Conservation (phyloP, 768 basidiomycete species). For the Agaricus sinodeliciosus region DNA sequence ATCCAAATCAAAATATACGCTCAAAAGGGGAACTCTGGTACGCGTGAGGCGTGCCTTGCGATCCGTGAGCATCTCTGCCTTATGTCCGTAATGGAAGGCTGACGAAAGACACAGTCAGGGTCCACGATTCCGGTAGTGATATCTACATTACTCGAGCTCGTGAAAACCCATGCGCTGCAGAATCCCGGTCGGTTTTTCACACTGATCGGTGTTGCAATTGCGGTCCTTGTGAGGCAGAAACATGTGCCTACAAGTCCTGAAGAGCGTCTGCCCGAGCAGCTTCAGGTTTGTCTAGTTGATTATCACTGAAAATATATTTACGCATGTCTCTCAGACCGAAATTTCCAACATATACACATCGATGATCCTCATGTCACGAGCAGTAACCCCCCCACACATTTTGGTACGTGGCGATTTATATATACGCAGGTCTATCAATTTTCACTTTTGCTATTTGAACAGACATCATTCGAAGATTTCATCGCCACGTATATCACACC, state of each 20-base stretch:
- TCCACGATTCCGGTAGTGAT: slow-evolving; percentile 44
- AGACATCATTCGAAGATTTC: slow-evolving; percentile 59
- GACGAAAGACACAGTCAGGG: slow-evolving; percentile 23
- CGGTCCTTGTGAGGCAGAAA: slow-evolving; percentile 67
- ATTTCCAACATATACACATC: slow-evolving; percentile 55
- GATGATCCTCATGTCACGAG: slow-evolving; percentile 63
- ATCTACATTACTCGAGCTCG: slow-evolving; percentile 40
- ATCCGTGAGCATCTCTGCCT: slow-evolving; percentile 35
- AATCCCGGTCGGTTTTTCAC: slow-evolving; percentile 31
- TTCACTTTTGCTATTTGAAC: slow-evolving; percentile 6
- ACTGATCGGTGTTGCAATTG: slow-evolving; percentile 62
- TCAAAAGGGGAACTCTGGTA: slow-evolving; percentile 56
- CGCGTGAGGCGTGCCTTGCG: slow-evolving; percentile 62
- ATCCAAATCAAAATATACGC: slow-evolving; percentile 44
- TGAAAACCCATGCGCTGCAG: slow-evolving; percentile 38
- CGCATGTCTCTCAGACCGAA: slow-evolving; percentile 32
- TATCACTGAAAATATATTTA: neutral
- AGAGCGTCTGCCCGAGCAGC: slow-evolving; percentile 35
- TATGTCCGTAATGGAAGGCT: neutral
- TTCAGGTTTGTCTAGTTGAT: slow-evolving; percentile 31
- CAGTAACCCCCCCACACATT: slow-evolving; percentile 49
- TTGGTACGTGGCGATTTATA: slow-evolving; percentile 33
- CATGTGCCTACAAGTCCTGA: slow-evolving; percentile 36
- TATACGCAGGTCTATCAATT: neutral
- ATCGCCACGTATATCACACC: slow-evolving; percentile 43